Evolutionary conservation across 1,139 yeast species (phyloP).

Genomic region (Eremothecium coryli): DNA sequence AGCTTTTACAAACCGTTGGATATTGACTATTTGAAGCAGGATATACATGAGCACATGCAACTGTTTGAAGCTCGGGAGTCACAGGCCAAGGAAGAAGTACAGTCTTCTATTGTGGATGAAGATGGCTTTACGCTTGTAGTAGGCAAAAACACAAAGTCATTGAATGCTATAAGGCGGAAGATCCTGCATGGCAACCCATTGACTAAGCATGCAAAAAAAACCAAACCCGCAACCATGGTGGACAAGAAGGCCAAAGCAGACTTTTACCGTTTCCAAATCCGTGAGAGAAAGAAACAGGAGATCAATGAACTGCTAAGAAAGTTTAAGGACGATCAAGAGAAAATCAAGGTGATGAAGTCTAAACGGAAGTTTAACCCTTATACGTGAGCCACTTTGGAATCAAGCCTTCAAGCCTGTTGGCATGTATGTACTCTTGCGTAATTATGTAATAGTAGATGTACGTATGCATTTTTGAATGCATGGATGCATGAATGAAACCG

Average conservation of each 20-base stretch:
- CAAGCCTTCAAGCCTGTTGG: too few relatives aligned
- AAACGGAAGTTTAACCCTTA: conserved; percentile 82
- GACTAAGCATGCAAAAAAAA: conserved; percentile 26
- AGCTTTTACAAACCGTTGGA: conserved; percentile 30
- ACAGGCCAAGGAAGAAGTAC: conserved; percentile 50
- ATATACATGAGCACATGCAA: conserved; percentile 36
- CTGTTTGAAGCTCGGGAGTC: conserved; percentile 68
- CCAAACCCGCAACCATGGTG: conserved; percentile 35
- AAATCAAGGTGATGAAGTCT: conserved; percentile 67
- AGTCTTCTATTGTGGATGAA: conserved; percentile 64
- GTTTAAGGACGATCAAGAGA: conserved; percentile 85
- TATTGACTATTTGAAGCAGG: conserved; percentile 27
- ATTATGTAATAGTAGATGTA: neutral
- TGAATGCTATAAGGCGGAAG: conserved; percentile 30
- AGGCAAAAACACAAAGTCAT: conserved; percentile 71
- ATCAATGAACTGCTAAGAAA: conserved; percentile 77
- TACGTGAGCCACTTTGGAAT: conserved; percentile 23
- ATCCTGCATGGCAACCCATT: conserved; percentile 28
- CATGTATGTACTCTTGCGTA: neutral
- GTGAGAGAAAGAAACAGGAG: conserved; percentile 87
- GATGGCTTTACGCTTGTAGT: conserved; percentile 92
- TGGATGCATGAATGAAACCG: neutral
- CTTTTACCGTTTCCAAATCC: conserved; percentile 90
- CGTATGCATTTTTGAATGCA: conserved; percentile 1
- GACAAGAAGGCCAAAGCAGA: conserved; percentile 80